Conservation (phyloP, 1,284 basidiomycete genomes). For the Lentinula novae-zelandiae region DNA sequence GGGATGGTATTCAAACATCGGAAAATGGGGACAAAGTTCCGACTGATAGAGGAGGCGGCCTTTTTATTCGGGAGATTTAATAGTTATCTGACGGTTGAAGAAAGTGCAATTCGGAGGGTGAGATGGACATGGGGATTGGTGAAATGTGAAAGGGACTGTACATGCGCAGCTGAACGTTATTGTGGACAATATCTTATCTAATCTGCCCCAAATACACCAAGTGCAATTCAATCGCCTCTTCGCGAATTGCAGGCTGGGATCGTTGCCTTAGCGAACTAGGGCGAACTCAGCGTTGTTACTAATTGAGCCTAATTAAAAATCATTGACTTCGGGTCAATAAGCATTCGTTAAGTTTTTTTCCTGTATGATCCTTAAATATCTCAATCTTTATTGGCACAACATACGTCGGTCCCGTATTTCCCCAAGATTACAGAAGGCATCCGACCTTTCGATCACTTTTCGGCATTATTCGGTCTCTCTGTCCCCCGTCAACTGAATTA, state of each 20-base stretch:
- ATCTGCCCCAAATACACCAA: background rate
- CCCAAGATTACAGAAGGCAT: too few species aligned
- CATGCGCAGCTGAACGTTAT: background rate
- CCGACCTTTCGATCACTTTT: too few species aligned
- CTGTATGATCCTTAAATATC: background rate
- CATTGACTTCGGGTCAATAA: background rate
- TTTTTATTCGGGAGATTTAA: background rate
- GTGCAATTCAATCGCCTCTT: too few species aligned
- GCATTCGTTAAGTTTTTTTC: background rate
- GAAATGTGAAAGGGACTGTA: background rate
- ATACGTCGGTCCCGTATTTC: too few species aligned
- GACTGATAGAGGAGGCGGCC: background rate
- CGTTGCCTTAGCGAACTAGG: background rate
- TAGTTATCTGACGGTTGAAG: background rate
- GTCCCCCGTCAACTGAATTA: too few species aligned
- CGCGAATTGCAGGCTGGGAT: background rate
- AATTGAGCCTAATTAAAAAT: background rate
- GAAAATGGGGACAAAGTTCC: background rate
- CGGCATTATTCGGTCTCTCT: too few species aligned
- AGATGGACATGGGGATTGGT: background rate
- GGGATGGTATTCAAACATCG: slow-evolving; percentile 14
- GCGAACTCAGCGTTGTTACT: background rate
- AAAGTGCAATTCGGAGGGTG: background rate
- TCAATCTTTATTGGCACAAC: too few species aligned
- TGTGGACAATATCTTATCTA: background rate